Evolutionary conservation across 345 rosid genomes (phyloP).

Genomic region (Camelina laxa): DNA sequence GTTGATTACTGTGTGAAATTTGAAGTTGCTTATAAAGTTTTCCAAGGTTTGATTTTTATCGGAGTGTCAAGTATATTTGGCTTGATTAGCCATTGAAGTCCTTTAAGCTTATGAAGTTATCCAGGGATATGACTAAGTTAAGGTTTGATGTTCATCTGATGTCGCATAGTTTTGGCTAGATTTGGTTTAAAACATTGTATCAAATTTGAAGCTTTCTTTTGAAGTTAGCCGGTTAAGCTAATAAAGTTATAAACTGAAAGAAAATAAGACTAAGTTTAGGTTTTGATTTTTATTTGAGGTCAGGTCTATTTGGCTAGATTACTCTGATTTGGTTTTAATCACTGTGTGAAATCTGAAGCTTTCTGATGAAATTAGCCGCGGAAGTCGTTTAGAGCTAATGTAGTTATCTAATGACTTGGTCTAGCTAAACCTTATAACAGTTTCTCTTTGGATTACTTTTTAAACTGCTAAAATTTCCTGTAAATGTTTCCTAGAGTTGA

Average conservation of each 20-base stretch:
- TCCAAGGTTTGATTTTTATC: background rate
- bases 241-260: background rate
- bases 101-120: constrained; percentile 21
- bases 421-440: background rate
- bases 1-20: too few relatives aligned
- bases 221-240: background rate
- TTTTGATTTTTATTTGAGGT: background rate
- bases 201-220: background rate
- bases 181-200: background rate
- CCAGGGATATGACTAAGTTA: background rate
- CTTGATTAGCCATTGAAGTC: background rate
- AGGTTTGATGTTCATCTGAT: background rate
- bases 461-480: too few relatives aligned
- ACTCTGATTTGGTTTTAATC: background rate
- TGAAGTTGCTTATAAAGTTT: background rate
- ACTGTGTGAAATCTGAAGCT: background rate
- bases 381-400: background rate
- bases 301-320: background rate
- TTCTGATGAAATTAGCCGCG: background rate
- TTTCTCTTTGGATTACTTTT: constrained; percentile 26
- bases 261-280: background rate
- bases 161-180: background rate
- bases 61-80: background rate
- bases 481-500: too few relatives aligned
- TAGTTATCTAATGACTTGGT: background rate